Conservation (phyloP, 306 rosid species). For the Phaseolus lunatus region DNA sequence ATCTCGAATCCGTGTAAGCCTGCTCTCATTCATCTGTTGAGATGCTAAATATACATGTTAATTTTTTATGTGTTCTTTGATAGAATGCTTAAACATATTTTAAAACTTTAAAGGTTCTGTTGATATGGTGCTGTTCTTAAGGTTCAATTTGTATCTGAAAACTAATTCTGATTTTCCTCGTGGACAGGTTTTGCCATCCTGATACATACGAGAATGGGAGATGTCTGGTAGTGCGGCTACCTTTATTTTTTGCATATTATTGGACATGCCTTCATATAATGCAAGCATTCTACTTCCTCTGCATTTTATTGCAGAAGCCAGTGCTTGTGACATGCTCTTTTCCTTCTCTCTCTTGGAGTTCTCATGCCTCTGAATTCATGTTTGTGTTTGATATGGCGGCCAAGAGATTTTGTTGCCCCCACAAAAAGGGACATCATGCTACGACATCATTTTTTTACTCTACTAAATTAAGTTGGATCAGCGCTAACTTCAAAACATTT, state of each 20-base stretch:
- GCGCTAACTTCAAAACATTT: background rate
- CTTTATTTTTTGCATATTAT: conserved; percentile 21
- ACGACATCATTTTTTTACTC: background rate
- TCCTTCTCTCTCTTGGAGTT: background rate
- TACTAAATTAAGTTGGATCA: background rate
- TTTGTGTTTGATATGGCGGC: conserved; percentile 1
- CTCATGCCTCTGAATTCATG: background rate
- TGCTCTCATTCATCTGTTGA: background rate
- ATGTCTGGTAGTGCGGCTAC: conserved; percentile 26
- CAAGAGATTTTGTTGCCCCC: conserved; percentile 2
- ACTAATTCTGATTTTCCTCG: conserved; percentile 30
- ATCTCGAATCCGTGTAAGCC: conserved; percentile 42
- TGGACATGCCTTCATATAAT: conserved; percentile 20
- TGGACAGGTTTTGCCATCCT: conserved; percentile 46
- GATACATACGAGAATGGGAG: conserved; percentile 1
- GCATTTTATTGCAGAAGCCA: conserved; percentile 24
- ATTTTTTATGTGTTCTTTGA: background rate
- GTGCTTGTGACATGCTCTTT: conserved; percentile 2
- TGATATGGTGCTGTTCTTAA: conserved; percentile 22
- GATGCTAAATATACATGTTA: conserved; percentile 1
- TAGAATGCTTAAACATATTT: conserved; percentile 26
- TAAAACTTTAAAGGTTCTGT: background rate
- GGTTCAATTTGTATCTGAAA: conserved; percentile 16
- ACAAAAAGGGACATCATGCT: too few species aligned
- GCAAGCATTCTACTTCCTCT: background rate